Conservation (phyloP, 129 eudicot species). For the Flaveria sonorensis region DNA sequence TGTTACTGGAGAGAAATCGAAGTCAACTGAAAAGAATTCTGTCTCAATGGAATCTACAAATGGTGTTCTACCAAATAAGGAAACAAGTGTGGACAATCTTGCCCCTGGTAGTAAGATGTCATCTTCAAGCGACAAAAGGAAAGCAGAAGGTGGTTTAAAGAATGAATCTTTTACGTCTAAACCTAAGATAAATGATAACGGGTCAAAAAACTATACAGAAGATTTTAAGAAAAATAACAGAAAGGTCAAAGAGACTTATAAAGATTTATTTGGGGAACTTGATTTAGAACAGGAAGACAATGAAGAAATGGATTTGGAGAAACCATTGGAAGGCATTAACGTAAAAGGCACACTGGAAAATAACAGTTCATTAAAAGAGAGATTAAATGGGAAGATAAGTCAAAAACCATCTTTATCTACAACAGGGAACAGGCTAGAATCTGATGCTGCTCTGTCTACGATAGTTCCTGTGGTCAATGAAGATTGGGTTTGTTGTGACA, state of each 20-base stretch:
- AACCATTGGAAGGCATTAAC: conserved; percentile 31
- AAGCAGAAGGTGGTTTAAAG: conserved; percentile 42
- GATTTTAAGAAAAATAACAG: conserved; percentile 41
- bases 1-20: conserved; percentile 37
- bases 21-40: conserved; percentile 45
- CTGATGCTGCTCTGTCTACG: conserved; percentile 47
- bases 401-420: conserved; percentile 39
- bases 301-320: conserved; percentile 47
- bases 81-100: conserved; percentile 26
- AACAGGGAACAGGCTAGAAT: conserved; percentile 41
- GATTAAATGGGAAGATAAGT: conserved; percentile 36
- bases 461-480: conserved; percentile 58
- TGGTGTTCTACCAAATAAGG: conserved; percentile 28
- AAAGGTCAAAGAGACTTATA: conserved; percentile 56
- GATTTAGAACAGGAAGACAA: conserved; percentile 60
- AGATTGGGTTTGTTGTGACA: conserved; percentile 91
- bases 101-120: conserved; percentile 43
- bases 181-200: conserved; percentile 36
- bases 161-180: conserved; percentile 44
- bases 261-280: conserved; percentile 80
- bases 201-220: conserved; percentile 36
- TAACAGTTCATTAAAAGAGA: conserved; percentile 37
- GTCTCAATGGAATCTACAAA: conserved; percentile 42
- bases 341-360: conserved; percentile 36
- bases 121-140: conserved; percentile 51